These are phyloP conservation scores for Aureobasidium sp. DNA, from an alignment of 2,329 filamentous ascomycete genomes.

Conservation along the genomic window DNA sequence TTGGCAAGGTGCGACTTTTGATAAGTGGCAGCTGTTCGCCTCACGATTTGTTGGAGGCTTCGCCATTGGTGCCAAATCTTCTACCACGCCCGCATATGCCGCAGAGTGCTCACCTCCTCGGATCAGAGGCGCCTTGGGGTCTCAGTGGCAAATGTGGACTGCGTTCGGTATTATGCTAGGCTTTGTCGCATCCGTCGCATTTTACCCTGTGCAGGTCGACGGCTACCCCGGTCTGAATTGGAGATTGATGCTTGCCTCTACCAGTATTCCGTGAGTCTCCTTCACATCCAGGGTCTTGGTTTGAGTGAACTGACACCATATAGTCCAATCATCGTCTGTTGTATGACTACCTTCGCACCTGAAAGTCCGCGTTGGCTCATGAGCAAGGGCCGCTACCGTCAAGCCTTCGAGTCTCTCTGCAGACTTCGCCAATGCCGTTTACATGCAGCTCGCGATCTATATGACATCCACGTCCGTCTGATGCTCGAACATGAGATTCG, in stretches of 20 bases:
- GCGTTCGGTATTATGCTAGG: constrained; percentile 52
- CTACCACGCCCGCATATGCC: constrained; percentile 49
- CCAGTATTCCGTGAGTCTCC: constrained; percentile 49
- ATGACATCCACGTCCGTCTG: constrained; percentile 32
- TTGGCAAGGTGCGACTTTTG: constrained; percentile 32
- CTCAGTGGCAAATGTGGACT: constrained; percentile 56
- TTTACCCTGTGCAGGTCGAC: constrained; percentile 51
- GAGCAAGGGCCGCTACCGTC: constrained; percentile 40
- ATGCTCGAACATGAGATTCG: constrained; percentile 23
- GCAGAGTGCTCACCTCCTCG: constrained; percentile 42
- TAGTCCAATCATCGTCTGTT: constrained; percentile 32
- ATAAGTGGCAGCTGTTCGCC: constrained; percentile 24
- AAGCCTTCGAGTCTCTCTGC: constrained; percentile 40
- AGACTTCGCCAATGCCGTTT: constrained; percentile 38
- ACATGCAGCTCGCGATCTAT: constrained; percentile 46
- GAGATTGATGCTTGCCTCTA: constrained; percentile 68
- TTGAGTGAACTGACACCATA: not conserved
- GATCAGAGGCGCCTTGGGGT: constrained; percentile 49
- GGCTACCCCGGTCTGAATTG: constrained; percentile 40
- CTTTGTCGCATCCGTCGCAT: constrained; percentile 43
- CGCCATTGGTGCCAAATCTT: constrained; percentile 48
- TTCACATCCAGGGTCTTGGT: not conserved
- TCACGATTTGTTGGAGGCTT: constrained; percentile 31
- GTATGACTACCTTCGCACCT: constrained; percentile 45
- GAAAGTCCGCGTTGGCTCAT: constrained; percentile 46